Base-by-base conservation (phyloP, 305 asterid species). In the Nicotiana rustica region DNA sequence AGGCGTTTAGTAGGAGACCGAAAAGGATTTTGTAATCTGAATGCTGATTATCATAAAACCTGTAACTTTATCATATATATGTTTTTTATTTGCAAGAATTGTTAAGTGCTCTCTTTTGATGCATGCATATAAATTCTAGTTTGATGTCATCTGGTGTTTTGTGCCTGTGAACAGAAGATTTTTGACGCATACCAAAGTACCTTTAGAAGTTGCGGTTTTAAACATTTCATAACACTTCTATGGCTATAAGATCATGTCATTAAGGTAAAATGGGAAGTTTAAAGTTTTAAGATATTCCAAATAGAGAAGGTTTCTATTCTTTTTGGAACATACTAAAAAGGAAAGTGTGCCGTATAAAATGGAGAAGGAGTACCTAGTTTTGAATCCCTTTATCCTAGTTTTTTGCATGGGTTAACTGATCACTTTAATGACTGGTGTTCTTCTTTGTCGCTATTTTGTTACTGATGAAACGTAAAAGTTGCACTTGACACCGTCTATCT, bases 1-100 rank as follows among this genome's bases (percentile, higher is more conserved):
- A 90, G 44, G 88, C 69, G 62, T 86, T 79, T 44, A 44, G 82
- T 64, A 66, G 59, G 75, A 56, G n/a, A 14, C 13, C 44, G 41
- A 38, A 67, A 55, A 52, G 6, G 35, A 18, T 52, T 35, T 67
- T 35, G 41, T 62, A 14, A 52, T 52, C 80, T 75, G 80, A 75
- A 52, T 75, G 44, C 15, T 52, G 47, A n/a, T 52, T 75, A 52
- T 75, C 47, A 75, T 52, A 75, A 52, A 52, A 75, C 25, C 65
- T 19, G 35, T 52, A 13, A 15, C 55, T 75, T 75, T 29, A 70
- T 75, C 65, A 10, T 73, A 13, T 73, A 14, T 47, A 47, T 17
- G 79, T 17, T 36, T 47, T 47, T 13, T 73, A 6, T 47, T 73
- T 49, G 21, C 62, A 73, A 21, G 61, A 56, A 56, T 56, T 15